Evolutionary conservation across 164 flowering plant genomes (phyloP), one percentile per base, ranked within the genome.

Genomic region (Liquidambar formosana): DNA sequence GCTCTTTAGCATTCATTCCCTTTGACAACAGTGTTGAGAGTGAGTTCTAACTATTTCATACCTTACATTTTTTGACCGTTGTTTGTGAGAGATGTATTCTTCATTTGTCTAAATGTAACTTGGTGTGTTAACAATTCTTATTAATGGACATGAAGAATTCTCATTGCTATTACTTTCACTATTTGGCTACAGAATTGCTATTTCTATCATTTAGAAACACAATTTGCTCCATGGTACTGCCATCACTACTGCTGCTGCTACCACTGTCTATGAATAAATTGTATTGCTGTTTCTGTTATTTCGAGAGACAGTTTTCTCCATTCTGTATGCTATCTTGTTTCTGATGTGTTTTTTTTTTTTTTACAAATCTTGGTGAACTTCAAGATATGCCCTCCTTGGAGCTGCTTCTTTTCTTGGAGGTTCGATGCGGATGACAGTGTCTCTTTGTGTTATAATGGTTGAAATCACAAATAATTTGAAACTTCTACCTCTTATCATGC

Each of bases 341-440:
- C 61, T 45, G 60, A 68, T 12, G 64, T 28, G 28, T 46, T 44
- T 45, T 38, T 21, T 69, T 19, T 22, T 26, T 9, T 23, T 12
- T 0, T 61, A 15, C 47, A 41, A 21, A 45, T 19, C 59, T 27
- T 60, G 57, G 27, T 64, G 48, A 41, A 38, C 67, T 74, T 71
- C 51, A 70, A 95, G 99, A 69, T 95, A 93, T 86, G 99, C 99
- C 65, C 76, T 95, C 16, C 84, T 95, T 26, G 99, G 99, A 60
- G 99, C 99, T 76, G 99, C 99, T 80, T 85, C 99, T 74, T 93
- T 95, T 77, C 93, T 95, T 64, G 99, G 97, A 65, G 99, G 99
- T 73, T 95, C 99, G 64, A 95, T 95, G 99, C 79, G 99, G 65
- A 93, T 95, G 93, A 95, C 99, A 6, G 98, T 95, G 16, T 91